phyloP scores from a whole-genome alignment of 352 stramenopile species.

The Pythium plurisporium region DNA sequence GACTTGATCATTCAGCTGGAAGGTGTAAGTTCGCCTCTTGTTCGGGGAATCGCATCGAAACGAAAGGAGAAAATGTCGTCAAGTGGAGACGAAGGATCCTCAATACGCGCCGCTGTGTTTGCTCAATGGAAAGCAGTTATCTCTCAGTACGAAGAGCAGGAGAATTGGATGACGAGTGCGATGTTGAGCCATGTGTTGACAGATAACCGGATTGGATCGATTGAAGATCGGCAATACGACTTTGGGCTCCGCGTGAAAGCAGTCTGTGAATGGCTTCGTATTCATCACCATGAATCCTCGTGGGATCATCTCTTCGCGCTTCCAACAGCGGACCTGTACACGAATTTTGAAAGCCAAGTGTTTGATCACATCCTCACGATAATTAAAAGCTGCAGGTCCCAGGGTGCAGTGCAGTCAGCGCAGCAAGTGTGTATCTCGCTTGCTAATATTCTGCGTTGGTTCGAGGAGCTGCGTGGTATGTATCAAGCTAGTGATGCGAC shows the following conservation, averaged over 20 bases:
- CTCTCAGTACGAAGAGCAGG: constrained; percentile 22
- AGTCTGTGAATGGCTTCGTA: constrained; percentile 28
- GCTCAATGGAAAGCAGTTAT: constrained; percentile 21
- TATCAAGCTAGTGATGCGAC: background rate
- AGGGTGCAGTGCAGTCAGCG: constrained; percentile 10
- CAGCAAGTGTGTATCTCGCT: constrained; percentile 24
- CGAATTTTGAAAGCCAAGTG: constrained; percentile 16
- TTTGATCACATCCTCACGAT: constrained; percentile 32
- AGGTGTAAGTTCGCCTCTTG: background rate
- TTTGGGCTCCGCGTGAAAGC: constrained; percentile 62
- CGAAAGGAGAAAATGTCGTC: background rate
- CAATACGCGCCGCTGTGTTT: constrained; percentile 9
- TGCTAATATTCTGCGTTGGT: constrained; percentile 7
- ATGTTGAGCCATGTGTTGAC: constrained; percentile 36
- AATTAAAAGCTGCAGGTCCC: constrained; percentile 21
- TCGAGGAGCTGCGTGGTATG: constrained; percentile 1
- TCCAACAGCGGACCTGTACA: constrained; percentile 15
- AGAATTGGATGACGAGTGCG: constrained; percentile 31
- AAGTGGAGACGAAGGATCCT: background rate
- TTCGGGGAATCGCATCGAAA: constrained; percentile 1
- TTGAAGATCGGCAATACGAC: constrained; percentile 8
- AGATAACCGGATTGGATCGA: background rate
- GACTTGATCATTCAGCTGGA: constrained; percentile 6
- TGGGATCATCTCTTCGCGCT: constrained; percentile 23
- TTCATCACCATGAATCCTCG: constrained; percentile 12